Percentiles rank a stretch among this genome's conserved stretches.
Conservation (phyloP, 2,329 filamentous ascomycete genomes). For the Fusarium verrucosum region DNA sequence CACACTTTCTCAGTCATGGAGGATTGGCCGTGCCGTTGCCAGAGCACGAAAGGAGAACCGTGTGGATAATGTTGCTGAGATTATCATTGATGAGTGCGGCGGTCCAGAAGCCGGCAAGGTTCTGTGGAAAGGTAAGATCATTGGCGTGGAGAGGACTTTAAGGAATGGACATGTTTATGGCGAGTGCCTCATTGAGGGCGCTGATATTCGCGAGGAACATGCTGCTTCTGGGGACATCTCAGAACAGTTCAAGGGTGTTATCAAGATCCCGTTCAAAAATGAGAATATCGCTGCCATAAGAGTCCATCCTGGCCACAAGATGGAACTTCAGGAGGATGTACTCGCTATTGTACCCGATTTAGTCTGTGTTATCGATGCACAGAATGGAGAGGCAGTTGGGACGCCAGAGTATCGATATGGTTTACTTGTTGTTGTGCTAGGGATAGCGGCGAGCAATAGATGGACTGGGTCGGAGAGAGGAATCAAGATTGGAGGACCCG, state of each 20-base stretch:
- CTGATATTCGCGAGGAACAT: conserved; percentile 51
- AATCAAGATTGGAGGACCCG: conserved; percentile 60
- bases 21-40: conserved; percentile 68
- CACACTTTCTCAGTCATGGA: conserved; percentile 64
- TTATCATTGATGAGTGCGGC: conserved; percentile 67
- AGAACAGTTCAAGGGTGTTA: conserved; percentile 53
- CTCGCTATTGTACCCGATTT: conserved; percentile 66
- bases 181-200: conserved; percentile 64
- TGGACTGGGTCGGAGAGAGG: conserved; percentile 58
- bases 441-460: conserved; percentile 55
- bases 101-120: conserved; percentile 62
- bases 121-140: conserved; percentile 71
- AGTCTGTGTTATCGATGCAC: conserved; percentile 64
- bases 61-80: conserved; percentile 64
- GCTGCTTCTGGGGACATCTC: neutral
- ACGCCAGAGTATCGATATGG: conserved; percentile 67
- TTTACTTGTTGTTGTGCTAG: conserved; percentile 59
- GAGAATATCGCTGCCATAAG: conserved; percentile 72
- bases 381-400: conserved; percentile 65
- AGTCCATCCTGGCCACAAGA: conserved; percentile 44
- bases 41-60: conserved; percentile 59
- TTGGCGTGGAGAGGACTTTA: conserved; percentile 65
- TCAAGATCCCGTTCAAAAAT: conserved; percentile 78
- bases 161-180: conserved; percentile 68
- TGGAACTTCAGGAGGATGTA: conserved; percentile 55